These are phyloP conservation scores for Penicillium sp. DNA, from an alignment of 2,329 filamentous ascomycete species.

Conservation along the genomic window DNA sequence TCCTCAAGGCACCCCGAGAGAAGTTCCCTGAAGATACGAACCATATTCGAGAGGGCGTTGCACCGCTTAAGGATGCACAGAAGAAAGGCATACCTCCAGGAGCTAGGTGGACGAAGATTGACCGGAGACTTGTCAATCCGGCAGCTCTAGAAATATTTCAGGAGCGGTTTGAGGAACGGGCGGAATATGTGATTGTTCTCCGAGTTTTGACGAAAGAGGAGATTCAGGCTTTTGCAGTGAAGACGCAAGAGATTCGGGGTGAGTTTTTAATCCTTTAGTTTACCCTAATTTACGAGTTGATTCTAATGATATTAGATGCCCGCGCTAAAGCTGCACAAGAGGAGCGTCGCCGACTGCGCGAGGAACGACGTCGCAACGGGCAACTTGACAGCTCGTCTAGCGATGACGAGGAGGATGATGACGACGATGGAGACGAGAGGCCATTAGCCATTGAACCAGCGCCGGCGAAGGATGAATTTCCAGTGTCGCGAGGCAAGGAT, in stretches of 20 bases:
- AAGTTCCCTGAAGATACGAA: constrained; percentile 85
- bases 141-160: constrained; percentile 81
- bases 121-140: constrained; percentile 81
- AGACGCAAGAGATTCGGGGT: constrained; percentile 79
- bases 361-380: constrained; percentile 39
- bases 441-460: constrained; percentile 32
- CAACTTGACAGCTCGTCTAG: constrained; percentile 21
- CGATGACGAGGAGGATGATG: constrained; percentile 35
- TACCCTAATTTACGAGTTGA: background rate
- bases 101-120: constrained; percentile 91
- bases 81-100: constrained; percentile 68
- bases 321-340: constrained; percentile 35
- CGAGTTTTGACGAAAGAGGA: constrained; percentile 83
- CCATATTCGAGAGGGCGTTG: constrained; percentile 81
- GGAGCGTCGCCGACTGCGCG: constrained; percentile 38
- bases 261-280: constrained; percentile 27
- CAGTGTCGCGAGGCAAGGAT: constrained; percentile 9
- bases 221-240: constrained; percentile 79
- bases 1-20: constrained; percentile 74
- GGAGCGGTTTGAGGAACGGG: constrained; percentile 86
- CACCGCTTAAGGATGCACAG: constrained; percentile 84
- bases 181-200: constrained; percentile 90
- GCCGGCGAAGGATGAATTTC: constrained; percentile 14
- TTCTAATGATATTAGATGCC: constrained; percentile 23
- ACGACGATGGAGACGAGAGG: constrained; percentile 26